Evolutionary conservation across 495 filamentous ascomycete genomes (phyloP), one percentile per base, ranked within the genome.

Genomic region (Annulohypoxylon stygium): DNA sequence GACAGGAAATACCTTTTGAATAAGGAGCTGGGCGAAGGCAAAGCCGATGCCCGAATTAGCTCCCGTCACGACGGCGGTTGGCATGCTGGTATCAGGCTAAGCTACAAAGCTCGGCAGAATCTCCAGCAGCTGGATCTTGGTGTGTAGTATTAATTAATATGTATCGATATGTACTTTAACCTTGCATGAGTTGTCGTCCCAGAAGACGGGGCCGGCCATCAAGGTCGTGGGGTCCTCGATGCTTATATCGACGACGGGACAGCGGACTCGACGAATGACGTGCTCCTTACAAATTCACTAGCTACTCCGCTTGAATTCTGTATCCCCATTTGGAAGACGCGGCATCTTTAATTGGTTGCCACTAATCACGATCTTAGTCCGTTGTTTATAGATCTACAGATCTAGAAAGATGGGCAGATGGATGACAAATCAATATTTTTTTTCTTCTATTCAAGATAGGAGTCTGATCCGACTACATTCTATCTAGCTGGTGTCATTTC

Each of bases 21-120:
- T 65, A 61, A 84, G 75, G 26, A 69, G 47, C 26, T 70, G 59
- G 37, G 81, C 81, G 12, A 88, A 67, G n/a, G 79, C 76, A 51
- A 79, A 79, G 50, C 87, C 84, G 37, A 82, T 80, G 25, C 79
- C 80, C 1, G 65, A 86, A 48, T 83, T 83, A 69, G 83, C 85
- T 57, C 83, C 83, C 47, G 83, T 85, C 16, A 85, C 81, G 45
- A 69, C 37, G 6, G 48, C 48, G 5, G 25, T 60, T 9, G 55
- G 55, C 60, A 73, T 65, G 23, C n/a, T 54, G 25, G 4, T 10
- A 8, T 14, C 26, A 43, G 43, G 50, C 18, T 34, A 36, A 37
- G 53, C 3, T 57, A 57, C 33, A 16, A 36, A n/a, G 11, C 16
- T 67, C 34, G 23, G 25, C 18, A 61, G 7, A 25, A 39, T 0